A percentile compares a stretch with the other conserved stretches of the same genome.
Conservation (phyloP, 768 basidiomycete species). For the Lentinula detonsa region DNA sequence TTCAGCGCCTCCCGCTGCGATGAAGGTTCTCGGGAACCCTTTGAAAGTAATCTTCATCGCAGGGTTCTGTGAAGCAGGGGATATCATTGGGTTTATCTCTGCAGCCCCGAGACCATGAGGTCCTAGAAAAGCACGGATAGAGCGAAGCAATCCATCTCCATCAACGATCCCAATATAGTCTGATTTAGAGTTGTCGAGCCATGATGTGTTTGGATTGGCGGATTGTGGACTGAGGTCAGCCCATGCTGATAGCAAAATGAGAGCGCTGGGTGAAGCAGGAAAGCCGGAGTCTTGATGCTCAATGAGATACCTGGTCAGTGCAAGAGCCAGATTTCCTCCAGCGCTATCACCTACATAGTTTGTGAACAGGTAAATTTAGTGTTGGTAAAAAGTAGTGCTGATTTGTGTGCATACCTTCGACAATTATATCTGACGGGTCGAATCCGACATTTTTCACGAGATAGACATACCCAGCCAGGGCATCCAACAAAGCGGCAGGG, state of each 20-base stretch:
- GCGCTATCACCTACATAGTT: constrained; percentile 53
- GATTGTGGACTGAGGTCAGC: constrained; percentile 41
- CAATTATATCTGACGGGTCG: constrained; percentile 50
- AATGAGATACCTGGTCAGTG: constrained; percentile 55
- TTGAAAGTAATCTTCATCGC: constrained; percentile 34
- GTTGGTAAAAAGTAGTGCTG: background rate
- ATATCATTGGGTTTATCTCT: constrained; percentile 47
- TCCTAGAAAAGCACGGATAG: constrained; percentile 36
- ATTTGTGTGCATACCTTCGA: constrained; percentile 29
- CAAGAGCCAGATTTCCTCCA: constrained; percentile 66
- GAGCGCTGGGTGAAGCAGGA: constrained; percentile 38
- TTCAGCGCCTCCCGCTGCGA: constrained; percentile 53
- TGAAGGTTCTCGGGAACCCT: constrained; percentile 56
- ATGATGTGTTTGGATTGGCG: constrained; percentile 30
- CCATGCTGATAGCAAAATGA: constrained; percentile 55
- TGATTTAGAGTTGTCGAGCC: constrained; percentile 21
- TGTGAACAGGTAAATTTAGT: background rate
- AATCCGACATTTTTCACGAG: constrained; percentile 55
- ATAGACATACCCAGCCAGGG: constrained; percentile 67
- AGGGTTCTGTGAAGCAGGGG: constrained; percentile 45
- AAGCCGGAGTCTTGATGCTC: constrained; percentile 35
- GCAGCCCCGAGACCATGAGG: constrained; percentile 41
- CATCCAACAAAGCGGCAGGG: constrained; percentile 71
- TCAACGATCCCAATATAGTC: constrained; percentile 31
- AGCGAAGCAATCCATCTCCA: constrained; percentile 8